Base-by-base conservation (phyloP, 345 rosid genomes). In the Eucalyptus sp. region DNA sequence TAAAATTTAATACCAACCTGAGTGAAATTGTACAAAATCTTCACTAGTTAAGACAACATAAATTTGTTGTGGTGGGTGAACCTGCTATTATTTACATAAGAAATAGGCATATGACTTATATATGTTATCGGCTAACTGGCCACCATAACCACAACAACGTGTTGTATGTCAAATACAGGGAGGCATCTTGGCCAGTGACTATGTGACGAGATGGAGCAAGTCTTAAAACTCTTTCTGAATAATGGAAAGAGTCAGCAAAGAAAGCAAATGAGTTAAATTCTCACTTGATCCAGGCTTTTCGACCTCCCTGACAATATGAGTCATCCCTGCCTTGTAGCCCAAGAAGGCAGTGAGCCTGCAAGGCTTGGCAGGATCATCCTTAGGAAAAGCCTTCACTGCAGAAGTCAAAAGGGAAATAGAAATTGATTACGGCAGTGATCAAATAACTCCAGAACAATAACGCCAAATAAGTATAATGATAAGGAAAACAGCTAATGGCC, bases 241-340 rank as follows among this genome's bases (percentile, higher is more conserved):
- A 86, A 22, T 2, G 12, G 29, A 22, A 86, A 86, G 44, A 50
- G 79, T 50, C 24, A 50, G 18, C 22, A 86, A 50, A 51, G 29
- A 24, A 64, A 60, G 24, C 24, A 62, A 54, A 87, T 33, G 27
- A 71, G 81, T 71, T 33, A 71, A 71, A 71, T 33, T 71, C 87
- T 52, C 62, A 86, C 87, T 86, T 13, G 87, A 86, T 41, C 93
- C 93, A 11, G 93, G 93, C 49, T 92, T 92, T 51, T 92, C 93
- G 9, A 92, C 93, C 58, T 92, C 93, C 54, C 93, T 91, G 85
- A 92, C 92, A 89, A 92, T 92, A 76, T 92, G 93, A 5, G 93
- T 92, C 87, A 86, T 86, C 66, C 87, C 87, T 11, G 87, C 87
- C 87, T 86, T 86, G 46, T 86, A 86, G 62, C 87, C 87, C 33